phyloP scores from a whole-genome alignment of 2,329 filamentous ascomycete species.

The Pseudocercospora cruenta region DNA sequence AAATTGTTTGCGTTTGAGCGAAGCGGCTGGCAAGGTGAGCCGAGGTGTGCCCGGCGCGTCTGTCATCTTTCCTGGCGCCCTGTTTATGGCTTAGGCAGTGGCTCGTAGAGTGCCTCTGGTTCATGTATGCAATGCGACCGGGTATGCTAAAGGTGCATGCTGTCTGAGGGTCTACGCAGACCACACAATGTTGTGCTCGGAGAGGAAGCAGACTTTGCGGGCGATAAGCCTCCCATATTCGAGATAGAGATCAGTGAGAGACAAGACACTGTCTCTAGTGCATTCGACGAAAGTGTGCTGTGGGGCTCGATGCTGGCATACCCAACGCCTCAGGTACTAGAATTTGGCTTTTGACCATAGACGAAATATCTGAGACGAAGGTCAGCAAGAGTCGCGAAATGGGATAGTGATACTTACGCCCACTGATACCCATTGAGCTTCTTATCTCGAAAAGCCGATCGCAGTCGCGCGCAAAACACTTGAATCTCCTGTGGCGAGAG shows the following conservation, averaged over 20 bases:
- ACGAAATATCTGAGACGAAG: not conserved
- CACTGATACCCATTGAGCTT: slow-evolving; percentile 20
- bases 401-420: slow-evolving; percentile 7
- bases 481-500: slow-evolving; percentile 22
- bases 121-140: not conserved
- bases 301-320: too few relatives aligned
- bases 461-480: slow-evolving; percentile 19
- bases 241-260: not conserved
- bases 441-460: slow-evolving; percentile 18
- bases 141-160: not conserved
- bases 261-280: not conserved
- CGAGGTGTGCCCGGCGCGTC: too few relatives aligned
- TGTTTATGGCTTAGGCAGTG: not conserved
- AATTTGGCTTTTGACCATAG: not conserved
- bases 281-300: not conserved
- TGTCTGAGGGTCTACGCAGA: not conserved
- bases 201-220: not conserved
- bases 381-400: not conserved
- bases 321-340: too few relatives aligned
- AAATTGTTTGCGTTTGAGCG: not conserved
- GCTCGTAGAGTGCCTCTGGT: not conserved
- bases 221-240: not conserved
- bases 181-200: not conserved
- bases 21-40: too few relatives aligned
- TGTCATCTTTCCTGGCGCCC: not conserved